Base-by-base conservation (phyloP, 257 asterid species). In the Rauvolfia tetraphylla region DNA sequence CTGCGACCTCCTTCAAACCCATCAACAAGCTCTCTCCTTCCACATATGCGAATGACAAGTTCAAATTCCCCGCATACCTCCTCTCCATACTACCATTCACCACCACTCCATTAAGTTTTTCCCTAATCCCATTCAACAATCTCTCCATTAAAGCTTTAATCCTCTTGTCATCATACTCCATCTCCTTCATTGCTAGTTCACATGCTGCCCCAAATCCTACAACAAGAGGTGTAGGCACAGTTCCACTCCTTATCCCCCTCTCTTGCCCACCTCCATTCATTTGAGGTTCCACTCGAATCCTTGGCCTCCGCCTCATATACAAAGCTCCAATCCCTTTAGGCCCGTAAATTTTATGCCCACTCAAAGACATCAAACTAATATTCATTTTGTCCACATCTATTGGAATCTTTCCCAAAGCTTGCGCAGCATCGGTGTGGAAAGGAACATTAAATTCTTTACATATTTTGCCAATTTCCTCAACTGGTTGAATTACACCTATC, bases 261-360 rank as follows among this genome's bases (percentile, higher is more conserved):
- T 95, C 99, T 59, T 95, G 99, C 34, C 99, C 99, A 61, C 99
- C 99, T 2, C 99, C 99, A 76, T 88, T 95, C 98, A 95, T 95
- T 70, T 93, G 99, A 14, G 99, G 89, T 86, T 93, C 98, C 49
- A 95, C 99, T 25, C 99, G 84, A 78, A 95, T 90, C 76, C 97
- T 91, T 27, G 99, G 99, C 78, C 99, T 83, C 54, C 99, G 86
- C 82, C 96, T 88, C 91, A 89, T 95, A 69, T 90, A 95, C 89
- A 93, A 75, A 49, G 95, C 98, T 36, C 98, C 99, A 77, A 95
- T 74, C 34, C 99, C 99, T 77, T 95, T 95, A 0, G 98, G 99
- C 42, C 98, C 99, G 72, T 95, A 95, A 54, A 95, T 87, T 84
- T 95, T 95, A 82, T 93, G 99, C 83, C 97, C 99, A 49, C 99